phyloP scores from a whole-genome alignment of 2,329 filamentous ascomycete species.

The Trichoderma simmonsii region DNA sequence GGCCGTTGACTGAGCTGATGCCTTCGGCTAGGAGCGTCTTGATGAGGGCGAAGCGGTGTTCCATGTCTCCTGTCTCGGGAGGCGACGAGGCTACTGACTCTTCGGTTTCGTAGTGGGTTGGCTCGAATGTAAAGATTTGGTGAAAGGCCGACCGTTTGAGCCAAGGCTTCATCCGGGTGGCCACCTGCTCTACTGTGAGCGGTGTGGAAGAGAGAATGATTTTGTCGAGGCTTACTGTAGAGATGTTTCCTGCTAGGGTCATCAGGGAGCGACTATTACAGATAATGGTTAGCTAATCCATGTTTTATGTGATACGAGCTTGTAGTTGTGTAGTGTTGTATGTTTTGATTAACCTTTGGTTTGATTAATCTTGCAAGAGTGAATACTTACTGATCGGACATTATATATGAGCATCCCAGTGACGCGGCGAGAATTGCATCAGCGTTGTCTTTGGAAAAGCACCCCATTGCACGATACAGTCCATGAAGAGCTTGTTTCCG shows the following conservation, averaged over 20 bases:
- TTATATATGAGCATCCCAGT: neutral
- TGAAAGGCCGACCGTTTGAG: neutral
- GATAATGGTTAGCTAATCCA: neutral
- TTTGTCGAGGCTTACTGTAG: constrained; percentile 6
- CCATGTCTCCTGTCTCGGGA: neutral
- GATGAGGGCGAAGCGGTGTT: neutral
- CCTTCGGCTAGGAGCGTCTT: neutral
- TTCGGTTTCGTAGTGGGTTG: neutral
- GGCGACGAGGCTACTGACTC: neutral
- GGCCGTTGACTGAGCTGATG: neutral
- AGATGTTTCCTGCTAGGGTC: neutral
- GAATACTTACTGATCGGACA: neutral
- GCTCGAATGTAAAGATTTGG: neutral
- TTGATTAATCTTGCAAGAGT: neutral
- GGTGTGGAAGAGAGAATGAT: neutral
- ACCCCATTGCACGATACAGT: neutral
- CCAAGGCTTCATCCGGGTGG: constrained; percentile 4
- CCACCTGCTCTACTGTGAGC: constrained; percentile 3
- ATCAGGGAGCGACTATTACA: neutral
- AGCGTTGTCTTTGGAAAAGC: neutral
- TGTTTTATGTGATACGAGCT: neutral
- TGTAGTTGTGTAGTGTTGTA: neutral
- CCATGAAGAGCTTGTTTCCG: neutral
- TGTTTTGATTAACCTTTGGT: neutral
- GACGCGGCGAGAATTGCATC: neutral